These are phyloP conservation scores for Fagopyrum esculentum DNA, from an alignment of 148 eudicot species.

Conservation along the genomic window DNA sequence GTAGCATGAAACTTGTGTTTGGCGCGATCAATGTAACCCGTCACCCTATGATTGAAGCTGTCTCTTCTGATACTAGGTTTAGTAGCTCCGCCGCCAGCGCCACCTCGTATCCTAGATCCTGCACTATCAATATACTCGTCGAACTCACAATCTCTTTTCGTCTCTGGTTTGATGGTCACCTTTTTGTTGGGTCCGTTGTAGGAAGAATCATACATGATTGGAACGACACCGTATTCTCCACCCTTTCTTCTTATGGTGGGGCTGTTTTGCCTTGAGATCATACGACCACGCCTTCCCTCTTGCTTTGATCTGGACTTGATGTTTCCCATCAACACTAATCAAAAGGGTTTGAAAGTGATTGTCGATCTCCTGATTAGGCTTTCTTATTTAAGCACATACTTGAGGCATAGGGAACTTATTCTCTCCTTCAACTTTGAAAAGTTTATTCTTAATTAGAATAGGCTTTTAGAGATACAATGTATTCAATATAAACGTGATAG, in stretches of 20 bases:
- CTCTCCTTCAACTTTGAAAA: neutral
- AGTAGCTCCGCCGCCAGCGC: neutral
- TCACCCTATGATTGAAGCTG: neutral
- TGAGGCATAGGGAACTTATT: neutral
- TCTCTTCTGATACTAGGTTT: neutral
- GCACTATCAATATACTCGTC: neutral
- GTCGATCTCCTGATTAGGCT: neutral
- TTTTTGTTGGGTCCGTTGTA: neutral
- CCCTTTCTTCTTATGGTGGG: neutral
- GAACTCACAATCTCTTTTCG: neutral
- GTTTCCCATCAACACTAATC: neutral
- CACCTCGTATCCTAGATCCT: neutral
- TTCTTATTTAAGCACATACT: neutral
- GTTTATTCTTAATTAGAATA: neutral
- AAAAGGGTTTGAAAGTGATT: neutral
- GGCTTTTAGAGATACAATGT: neutral
- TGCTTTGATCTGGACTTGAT: neutral
- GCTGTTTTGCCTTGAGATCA: neutral
- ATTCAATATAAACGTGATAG: neutral
- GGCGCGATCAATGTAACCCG: slow-evolving; percentile 4
- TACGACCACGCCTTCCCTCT: neutral
- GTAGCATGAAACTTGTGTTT: neutral
- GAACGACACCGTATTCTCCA: neutral
- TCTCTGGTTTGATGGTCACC: neutral
- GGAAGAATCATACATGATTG: neutral